Evolutionary conservation across 208 protist genomes (phyloP).

Genomic region (Crithidia mellificae): DNA sequence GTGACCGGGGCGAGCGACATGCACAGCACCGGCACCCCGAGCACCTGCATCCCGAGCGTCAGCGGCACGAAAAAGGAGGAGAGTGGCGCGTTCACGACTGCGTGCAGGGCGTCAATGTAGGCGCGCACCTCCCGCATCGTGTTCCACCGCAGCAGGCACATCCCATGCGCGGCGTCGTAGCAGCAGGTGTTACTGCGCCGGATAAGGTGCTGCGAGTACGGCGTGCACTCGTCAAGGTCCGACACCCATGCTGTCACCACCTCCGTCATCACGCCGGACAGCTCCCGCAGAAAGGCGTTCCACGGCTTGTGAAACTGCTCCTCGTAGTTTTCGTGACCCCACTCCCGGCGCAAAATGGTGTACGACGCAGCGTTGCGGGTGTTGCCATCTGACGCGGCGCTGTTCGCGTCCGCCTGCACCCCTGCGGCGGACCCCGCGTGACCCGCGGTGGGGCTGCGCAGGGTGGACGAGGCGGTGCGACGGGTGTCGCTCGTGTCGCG

Average conservation of each 20-base stretch:
- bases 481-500: background rate
- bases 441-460: background rate
- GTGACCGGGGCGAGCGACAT: slow-evolving; percentile 45
- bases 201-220: slow-evolving; percentile 27
- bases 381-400: background rate
- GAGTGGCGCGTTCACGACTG: slow-evolving; percentile 49
- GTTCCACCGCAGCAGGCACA: slow-evolving; percentile 52
- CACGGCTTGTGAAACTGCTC: slow-evolving; percentile 47
- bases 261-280: slow-evolving; percentile 36
- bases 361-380: slow-evolving; percentile 33
- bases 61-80: slow-evolving; percentile 48
- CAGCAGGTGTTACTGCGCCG: slow-evolving; percentile 42
- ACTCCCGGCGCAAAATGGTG: slow-evolving; percentile 42
- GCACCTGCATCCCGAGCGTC: slow-evolving; percentile 49
- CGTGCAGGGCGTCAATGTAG: slow-evolving; percentile 46
- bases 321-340: slow-evolving; percentile 52
- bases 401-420: background rate
- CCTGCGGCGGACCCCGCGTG: no score
- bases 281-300: slow-evolving; percentile 39
- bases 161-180: slow-evolving; percentile 41
- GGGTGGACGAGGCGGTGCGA: background rate
- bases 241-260: slow-evolving; percentile 46
- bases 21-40: slow-evolving; percentile 46
- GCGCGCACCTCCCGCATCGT: slow-evolving; percentile 41
- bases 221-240: slow-evolving; percentile 32